Percentiles rank a stretch among this genome's conserved stretches.
Conservation (phyloP, 2,329 filamentous ascomycete genomes). For the Neopestalotiopsis rosae region DNA sequence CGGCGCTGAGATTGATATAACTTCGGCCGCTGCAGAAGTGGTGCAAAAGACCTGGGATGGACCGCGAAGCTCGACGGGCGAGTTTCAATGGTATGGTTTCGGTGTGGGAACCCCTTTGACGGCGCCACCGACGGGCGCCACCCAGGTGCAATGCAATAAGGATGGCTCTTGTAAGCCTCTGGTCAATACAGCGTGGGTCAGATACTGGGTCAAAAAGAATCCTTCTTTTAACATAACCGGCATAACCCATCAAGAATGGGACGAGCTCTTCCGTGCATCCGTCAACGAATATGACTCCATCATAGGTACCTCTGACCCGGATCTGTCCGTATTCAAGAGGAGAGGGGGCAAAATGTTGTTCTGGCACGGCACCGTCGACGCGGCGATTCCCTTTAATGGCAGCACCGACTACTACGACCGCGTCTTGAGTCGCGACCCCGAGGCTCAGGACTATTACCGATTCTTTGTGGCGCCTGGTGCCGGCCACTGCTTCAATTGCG, state of each 20-base stretch:
- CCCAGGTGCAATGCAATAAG: conserved; percentile 22
- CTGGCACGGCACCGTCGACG: conserved; percentile 4
- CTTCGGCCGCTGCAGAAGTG: conserved; percentile 39
- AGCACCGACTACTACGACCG: conserved; percentile 39
- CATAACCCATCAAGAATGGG: conserved; percentile 1
- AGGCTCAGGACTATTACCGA: conserved; percentile 53
- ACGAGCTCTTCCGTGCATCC: not conserved
- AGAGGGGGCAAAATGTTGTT: conserved; percentile 8
- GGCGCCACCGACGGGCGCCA: not conserved
- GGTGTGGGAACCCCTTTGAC: conserved; percentile 17
- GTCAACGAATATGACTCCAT: conserved; percentile 13
- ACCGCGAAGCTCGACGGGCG: conserved; percentile 4
- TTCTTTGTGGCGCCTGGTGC: conserved; percentile 58
- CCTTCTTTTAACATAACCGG: not conserved
- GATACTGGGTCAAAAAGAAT: conserved; percentile 1
- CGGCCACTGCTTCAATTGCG: conserved; percentile 47
- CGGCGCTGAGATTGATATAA: conserved; percentile 35
- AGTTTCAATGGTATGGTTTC: conserved; percentile 27
- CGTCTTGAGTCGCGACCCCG: conserved; percentile 28
- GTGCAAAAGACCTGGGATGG: conserved; percentile 13
- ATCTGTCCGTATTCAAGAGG: conserved; percentile 7
- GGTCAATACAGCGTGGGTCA: not conserved
- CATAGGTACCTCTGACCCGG: not conserved
- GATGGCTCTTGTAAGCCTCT: conserved; percentile 25
- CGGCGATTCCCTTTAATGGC: conserved; percentile 34